Evolutionary conservation across 805 yeast species (phyloP).

Genomic region (Suhomyces vadensis): DNA sequence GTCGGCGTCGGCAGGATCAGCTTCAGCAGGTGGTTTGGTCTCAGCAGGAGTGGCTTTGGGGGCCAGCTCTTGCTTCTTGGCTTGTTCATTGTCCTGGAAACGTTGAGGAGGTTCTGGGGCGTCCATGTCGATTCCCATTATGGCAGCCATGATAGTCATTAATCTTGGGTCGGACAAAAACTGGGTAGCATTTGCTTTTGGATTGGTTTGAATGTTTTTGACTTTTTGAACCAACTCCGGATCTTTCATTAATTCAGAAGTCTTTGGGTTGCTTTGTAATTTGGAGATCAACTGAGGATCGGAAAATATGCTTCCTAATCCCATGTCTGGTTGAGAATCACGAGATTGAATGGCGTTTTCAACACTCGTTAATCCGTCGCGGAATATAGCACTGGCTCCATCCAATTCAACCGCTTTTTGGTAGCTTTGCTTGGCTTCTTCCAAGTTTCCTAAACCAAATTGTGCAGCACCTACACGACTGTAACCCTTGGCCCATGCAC

Average conservation of each 20-base stretch:
- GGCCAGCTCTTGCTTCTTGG: slow-evolving; percentile 12
- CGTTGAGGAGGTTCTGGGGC: slow-evolving; percentile 9
- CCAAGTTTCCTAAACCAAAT: slow-evolving; percentile 79
- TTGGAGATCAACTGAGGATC: slow-evolving; percentile 79
- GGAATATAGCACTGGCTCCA: slow-evolving; percentile 79
- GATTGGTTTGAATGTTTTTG: slow-evolving; percentile 61
- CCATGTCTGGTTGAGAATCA: slow-evolving; percentile 65
- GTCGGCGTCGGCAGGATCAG: slow-evolving; percentile 10
- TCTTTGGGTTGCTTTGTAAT: slow-evolving; percentile 80
- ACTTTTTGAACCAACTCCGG: slow-evolving; percentile 78
- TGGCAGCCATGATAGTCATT: slow-evolving; percentile 83
- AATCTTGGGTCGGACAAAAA: slow-evolving; percentile 80
- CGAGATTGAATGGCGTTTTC: slow-evolving; percentile 57
- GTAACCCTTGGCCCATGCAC: slow-evolving; percentile 94
- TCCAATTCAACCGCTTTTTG: slow-evolving; percentile 81
- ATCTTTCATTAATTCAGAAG: slow-evolving; percentile 83
- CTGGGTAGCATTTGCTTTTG: slow-evolving; percentile 68
- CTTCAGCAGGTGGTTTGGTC: slow-evolving; percentile 12
- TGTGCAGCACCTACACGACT: slow-evolving; percentile 92
- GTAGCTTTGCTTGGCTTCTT: slow-evolving; percentile 71
- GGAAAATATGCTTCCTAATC: slow-evolving; percentile 72
- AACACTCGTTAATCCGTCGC: slow-evolving; percentile 74
- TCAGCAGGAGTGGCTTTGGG: slow-evolving; percentile 4
- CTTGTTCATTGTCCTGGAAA: neutral
- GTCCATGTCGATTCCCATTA: slow-evolving; percentile 78